phyloP scores from a whole-genome alignment of 495 filamentous ascomycete genomes.

The Tuber borchii region DNA sequence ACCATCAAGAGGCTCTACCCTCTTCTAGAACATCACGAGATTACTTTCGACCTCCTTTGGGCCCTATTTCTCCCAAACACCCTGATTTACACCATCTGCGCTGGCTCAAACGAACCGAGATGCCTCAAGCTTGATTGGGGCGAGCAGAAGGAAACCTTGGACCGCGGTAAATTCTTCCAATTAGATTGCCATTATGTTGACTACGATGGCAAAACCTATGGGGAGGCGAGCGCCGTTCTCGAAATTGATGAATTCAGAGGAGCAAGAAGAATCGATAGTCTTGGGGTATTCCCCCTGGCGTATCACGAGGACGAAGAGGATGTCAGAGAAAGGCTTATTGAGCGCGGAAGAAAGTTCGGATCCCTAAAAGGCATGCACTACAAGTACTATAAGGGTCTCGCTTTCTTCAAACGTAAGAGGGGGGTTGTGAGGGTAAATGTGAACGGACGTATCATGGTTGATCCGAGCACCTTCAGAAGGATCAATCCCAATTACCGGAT shows the following conservation, averaged over 20 bases:
- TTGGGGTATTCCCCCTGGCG: constrained; percentile 70
- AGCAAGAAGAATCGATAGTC: constrained; percentile 71
- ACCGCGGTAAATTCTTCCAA: constrained; percentile 56
- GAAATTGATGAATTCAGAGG: constrained; percentile 78
- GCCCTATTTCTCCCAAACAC: constrained; percentile 47
- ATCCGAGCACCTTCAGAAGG: constrained; percentile 76
- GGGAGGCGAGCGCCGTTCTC: constrained; percentile 36
- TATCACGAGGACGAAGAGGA: constrained; percentile 72
- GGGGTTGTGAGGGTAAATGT: constrained; percentile 75
- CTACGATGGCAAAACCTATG: constrained; percentile 34
- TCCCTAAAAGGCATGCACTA: constrained; percentile 77
- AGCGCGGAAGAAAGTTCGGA: constrained; percentile 81
- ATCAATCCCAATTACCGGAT: constrained; percentile 87
- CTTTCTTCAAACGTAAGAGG: constrained; percentile 78
- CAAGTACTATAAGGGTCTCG: constrained; percentile 74
- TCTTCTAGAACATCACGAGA: constrained; percentile 45
- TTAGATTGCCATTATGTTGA: constrained; percentile 66
- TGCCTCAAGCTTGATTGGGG: constrained; percentile 43
- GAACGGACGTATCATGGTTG: constrained; percentile 87
- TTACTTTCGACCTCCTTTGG: constrained; percentile 49
- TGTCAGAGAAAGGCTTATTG: constrained; percentile 61
- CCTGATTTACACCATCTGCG: constrained; percentile 46
- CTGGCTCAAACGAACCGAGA: constrained; percentile 45
- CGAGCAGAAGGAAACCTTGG: constrained; percentile 33
- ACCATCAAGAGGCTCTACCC: constrained; percentile 43